A percentile compares a stretch with the other conserved stretches of the same genome.
These are phyloP conservation scores for Boechera divaricarpa DNA, from an alignment of 345 rosid genomes.

Conservation along the genomic window DNA sequence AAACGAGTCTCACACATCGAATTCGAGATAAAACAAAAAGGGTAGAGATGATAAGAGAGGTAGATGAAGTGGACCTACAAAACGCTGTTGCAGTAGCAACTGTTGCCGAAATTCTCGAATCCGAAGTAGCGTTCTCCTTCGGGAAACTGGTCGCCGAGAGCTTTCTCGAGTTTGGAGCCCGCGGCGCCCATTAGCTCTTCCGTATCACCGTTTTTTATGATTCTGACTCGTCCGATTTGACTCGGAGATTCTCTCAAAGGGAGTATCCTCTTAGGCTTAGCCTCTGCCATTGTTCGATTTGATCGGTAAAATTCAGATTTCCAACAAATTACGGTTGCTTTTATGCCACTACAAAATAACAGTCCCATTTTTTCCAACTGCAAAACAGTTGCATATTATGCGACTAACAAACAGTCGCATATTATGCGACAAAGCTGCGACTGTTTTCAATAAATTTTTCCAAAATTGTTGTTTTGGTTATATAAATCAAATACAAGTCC, in stretches of 20 bases:
- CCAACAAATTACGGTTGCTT: background rate
- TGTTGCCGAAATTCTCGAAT: constrained; percentile 98
- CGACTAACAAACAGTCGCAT: too few species aligned
- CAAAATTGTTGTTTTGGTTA: too few species aligned
- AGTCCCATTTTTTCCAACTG: too few species aligned
- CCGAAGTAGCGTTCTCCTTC: constrained; percentile 99
- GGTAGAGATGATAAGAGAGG: background rate
- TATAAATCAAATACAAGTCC: too few species aligned
- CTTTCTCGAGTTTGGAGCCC: constrained; percentile 99
- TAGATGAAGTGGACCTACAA: constrained; percentile 65
- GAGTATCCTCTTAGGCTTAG: background rate
- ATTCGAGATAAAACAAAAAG: constrained; percentile 3
- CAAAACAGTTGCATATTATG: too few species aligned
- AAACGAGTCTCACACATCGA: constrained; percentile 5
- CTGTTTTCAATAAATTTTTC: too few species aligned
- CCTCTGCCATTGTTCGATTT: constrained; percentile 27
- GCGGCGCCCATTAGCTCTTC: constrained; percentile 83
- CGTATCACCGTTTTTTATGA: constrained; percentile 46
- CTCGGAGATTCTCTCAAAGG: constrained; percentile 35
- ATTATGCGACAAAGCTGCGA: too few species aligned
- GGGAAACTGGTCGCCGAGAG: constrained; percentile 98
- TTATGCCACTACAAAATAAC: too few species aligned
- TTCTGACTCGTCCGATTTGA: constrained; percentile 44
- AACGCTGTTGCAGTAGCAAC: constrained; percentile 98
- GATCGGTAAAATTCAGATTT: background rate